A percentile compares a stretch with the other conserved stretches of the same genome.
These are phyloP conservation scores for Podospora sp. DNA, from an alignment of 495 filamentous ascomycete species.

Conservation along the genomic window DNA sequence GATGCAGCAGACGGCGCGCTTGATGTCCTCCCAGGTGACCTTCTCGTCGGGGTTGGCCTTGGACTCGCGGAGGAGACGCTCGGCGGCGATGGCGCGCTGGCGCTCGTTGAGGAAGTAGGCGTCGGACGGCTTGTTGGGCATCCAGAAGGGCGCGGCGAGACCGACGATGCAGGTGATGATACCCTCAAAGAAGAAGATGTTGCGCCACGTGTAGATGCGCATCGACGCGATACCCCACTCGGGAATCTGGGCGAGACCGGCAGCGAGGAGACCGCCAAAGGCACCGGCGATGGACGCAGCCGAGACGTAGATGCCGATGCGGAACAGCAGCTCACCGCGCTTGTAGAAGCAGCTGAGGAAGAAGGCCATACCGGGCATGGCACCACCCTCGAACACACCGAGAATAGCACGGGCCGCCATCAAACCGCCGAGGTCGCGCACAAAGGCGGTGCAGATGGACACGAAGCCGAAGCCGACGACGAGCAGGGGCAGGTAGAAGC, in stretches of 20 bases:
- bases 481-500: constrained; percentile 64
- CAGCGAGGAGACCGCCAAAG: constrained; percentile 59
- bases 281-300: constrained; percentile 58
- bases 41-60: constrained; percentile 37
- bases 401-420: constrained; percentile 46
- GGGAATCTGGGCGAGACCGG: constrained; percentile 54
- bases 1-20: constrained; percentile 43
- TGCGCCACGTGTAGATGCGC: constrained; percentile 60
- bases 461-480: constrained; percentile 53
- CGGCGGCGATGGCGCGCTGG: constrained; percentile 51
- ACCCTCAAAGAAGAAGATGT: constrained; percentile 70
- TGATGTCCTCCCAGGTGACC: constrained; percentile 43
- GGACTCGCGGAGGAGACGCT: constrained; percentile 45
- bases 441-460: constrained; percentile 50
- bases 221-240: constrained; percentile 48
- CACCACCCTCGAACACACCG: constrained; percentile 57
- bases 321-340: constrained; percentile 56
- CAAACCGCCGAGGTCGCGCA: constrained; percentile 46
- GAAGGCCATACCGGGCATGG: constrained; percentile 61
- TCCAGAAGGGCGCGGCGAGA: constrained; percentile 51
- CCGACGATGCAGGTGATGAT: constrained; percentile 57
- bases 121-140: constrained; percentile 57
- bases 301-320: constrained; percentile 61
- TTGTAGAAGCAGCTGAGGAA: constrained; percentile 62
- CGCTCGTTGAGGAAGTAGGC: constrained; percentile 54